A percentile compares a stretch with the other conserved stretches of the same genome.
These are phyloP conservation scores for Piloderma croceum DNA, from an alignment of 768 basidiomycete genomes.

Conservation along the genomic window DNA sequence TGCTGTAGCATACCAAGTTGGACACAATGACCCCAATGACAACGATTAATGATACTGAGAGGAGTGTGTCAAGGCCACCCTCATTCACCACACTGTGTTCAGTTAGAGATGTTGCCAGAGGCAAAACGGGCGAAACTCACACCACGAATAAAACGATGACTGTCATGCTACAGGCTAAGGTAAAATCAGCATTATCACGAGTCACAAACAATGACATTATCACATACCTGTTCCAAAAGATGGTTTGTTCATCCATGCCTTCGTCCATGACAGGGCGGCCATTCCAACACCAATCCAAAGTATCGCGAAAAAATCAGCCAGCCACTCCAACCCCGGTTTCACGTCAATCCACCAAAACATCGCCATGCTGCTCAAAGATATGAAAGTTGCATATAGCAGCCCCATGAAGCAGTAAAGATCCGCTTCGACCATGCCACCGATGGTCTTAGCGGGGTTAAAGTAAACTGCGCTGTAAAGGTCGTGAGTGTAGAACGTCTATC, in stretches of 20 bases:
- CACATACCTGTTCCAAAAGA: conserved; percentile 79
- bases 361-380: conserved; percentile 71
- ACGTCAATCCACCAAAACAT: conserved; percentile 78
- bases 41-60: conserved; percentile 74
- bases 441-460: conserved; percentile 90
- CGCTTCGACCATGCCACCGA: conserved; percentile 91
- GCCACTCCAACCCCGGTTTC: conserved; percentile 62
- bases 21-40: conserved; percentile 69
- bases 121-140: conserved; percentile 31
- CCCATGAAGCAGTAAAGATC: conserved; percentile 73
- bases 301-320: conserved; percentile 70
- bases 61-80: conserved; percentile 70
- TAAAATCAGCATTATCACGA: neutral
- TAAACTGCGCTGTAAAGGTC: conserved; percentile 58
- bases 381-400: conserved; percentile 61
- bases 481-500: no score
- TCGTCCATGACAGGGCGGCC: conserved; percentile 82
- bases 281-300: conserved; percentile 82
- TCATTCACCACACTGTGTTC: conserved; percentile 80
- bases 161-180: conserved; percentile 76
- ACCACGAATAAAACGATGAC: conserved; percentile 81
- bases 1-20: conserved; percentile 74
- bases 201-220: neutral
- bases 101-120: neutral
- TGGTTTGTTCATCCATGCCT: conserved; percentile 85